These are phyloP conservation scores for Stylosanthes scabra DNA, from an alignment of 331 rosid species.

Conservation along the genomic window DNA sequence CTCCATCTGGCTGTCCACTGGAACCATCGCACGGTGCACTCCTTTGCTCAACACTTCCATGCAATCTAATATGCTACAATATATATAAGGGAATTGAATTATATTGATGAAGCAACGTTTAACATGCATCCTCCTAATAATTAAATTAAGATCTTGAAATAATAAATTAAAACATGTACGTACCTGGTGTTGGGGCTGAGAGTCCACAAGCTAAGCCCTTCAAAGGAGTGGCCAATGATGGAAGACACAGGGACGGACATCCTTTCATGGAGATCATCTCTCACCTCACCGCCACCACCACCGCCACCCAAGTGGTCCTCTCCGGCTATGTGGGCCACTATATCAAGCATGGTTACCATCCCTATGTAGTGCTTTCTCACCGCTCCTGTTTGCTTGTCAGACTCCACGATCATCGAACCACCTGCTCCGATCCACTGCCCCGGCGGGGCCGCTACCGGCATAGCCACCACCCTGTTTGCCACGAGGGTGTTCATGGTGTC, in stretches of 20 bases:
- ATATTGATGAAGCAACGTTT: no score
- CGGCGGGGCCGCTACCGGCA: conserved; percentile 92
- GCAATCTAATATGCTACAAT: conserved; percentile 72
- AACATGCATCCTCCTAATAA: no score
- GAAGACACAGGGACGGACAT: conserved; percentile 70
- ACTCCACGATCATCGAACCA: conserved; percentile 85
- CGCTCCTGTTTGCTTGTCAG: conserved; percentile 70
- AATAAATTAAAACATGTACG: no score
- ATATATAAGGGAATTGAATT: no score
- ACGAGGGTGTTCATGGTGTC: conserved; percentile 79
- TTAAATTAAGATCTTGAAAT: no score
- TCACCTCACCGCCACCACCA: conserved; percentile 33
- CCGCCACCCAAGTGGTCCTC: conserved; percentile 49
- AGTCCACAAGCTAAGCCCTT: conserved; percentile 92
- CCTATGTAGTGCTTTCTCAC: conserved; percentile 85
- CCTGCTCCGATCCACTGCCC: conserved; percentile 98
- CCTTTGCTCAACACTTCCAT: conserved; percentile 97
- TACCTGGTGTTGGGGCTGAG: conserved; percentile 80
- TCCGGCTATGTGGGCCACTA: conserved; percentile 85
- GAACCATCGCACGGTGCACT: conserved; percentile 82
- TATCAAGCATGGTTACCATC: conserved; percentile 89
- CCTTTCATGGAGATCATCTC: conserved; percentile 62
- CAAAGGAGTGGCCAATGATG: conserved; percentile 72
- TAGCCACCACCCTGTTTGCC: conserved; percentile 74
- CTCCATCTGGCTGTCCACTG: conserved; percentile 60